Evolutionary conservation across 2,329 filamentous ascomycete species (phyloP), one percentile per base, ranked within the genome.

Genomic region (Arthrobotrys entomopaga): DNA sequence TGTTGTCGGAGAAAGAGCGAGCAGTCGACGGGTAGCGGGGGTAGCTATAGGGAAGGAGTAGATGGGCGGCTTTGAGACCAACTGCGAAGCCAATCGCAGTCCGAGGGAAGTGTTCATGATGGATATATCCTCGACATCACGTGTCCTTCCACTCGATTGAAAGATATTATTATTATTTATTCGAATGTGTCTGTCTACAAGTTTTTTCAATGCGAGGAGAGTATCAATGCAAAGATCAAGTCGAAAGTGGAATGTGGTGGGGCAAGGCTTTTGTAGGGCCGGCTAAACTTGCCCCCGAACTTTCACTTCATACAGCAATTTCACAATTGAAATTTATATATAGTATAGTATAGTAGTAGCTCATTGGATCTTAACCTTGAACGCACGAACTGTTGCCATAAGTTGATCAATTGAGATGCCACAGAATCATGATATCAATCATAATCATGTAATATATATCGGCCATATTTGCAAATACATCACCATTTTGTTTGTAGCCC

Each of bases 61-160:
- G 34, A 57, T 16, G 57, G 63, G 67, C 42, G 57, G 58, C 22
- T 56, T 38, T 57, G 70, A 64, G 16, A 61, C 20, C 43, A 74
- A 42, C 56, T 58, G 70, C 70, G 70, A 63, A 19, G 70, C 40
- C 57, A 74, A 58, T 66, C 70, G 70, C 63, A 74, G 52, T 22
- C 63, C 63, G 50, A 74, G 56, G 42, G 70, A 58, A 26, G 58
- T 50, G 22, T 74, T 74, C 70, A 74, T 74, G 57, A 63, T 63
- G 70, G 61, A 57, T 64, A 58, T 70, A 50, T 46, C 38, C 26
- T 73, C 61, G 60, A 61, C 69, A 65, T 66, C 48, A 66, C 65
- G 40, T 48, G 57, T 46, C 22, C 20, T 16, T 11, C 43, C 7
- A 19, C 46, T 50, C 16, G 13, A n/a, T n/a, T 46, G 16, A 19